A percentile compares a stretch with the other conserved stretches of the same genome.
Conservation (phyloP, 495 filamentous ascomycete species). For the Amniculicola lignicola region DNA sequence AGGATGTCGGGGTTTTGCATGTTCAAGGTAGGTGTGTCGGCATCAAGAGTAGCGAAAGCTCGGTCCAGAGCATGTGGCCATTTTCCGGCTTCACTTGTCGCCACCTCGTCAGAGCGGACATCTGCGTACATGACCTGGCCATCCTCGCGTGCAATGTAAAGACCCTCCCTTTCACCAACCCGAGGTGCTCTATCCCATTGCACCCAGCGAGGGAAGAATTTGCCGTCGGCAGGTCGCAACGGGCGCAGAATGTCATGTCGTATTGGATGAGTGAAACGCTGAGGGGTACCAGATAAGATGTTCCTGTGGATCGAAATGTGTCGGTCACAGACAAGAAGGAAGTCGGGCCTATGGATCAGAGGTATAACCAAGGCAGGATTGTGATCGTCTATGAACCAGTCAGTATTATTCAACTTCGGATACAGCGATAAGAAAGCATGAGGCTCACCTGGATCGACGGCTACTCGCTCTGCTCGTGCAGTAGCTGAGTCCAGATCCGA, state of each 20-base stretch:
- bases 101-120: constrained; percentile 36
- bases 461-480: constrained; percentile 3
- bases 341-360: constrained; percentile 22
- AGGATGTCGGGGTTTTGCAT: constrained; percentile 66
- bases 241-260: background rate
- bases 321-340: constrained; percentile 19
- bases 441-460: constrained; percentile 14
- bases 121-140: constrained; percentile 54
- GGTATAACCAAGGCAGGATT: constrained; percentile 30
- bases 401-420: background rate
- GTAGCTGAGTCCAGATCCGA: constrained; percentile 30
- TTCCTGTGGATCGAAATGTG: constrained; percentile 18
- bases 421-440: background rate
- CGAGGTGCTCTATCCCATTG: constrained; percentile 38
- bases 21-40: constrained; percentile 39
- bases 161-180: constrained; percentile 29
- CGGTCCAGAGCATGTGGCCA: constrained; percentile 61
- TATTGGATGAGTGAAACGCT: background rate
- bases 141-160: constrained; percentile 49
- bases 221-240: constrained; percentile 11
- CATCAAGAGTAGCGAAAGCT: constrained; percentile 59
- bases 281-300: constrained; percentile 22
- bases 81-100: constrained; percentile 49
- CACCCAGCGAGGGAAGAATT: constrained; percentile 34
- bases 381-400: constrained; percentile 17